These are phyloP conservation scores for Dactylella cylindrospora DNA, from an alignment of 2,329 filamentous ascomycete species.

Conservation along the genomic window DNA sequence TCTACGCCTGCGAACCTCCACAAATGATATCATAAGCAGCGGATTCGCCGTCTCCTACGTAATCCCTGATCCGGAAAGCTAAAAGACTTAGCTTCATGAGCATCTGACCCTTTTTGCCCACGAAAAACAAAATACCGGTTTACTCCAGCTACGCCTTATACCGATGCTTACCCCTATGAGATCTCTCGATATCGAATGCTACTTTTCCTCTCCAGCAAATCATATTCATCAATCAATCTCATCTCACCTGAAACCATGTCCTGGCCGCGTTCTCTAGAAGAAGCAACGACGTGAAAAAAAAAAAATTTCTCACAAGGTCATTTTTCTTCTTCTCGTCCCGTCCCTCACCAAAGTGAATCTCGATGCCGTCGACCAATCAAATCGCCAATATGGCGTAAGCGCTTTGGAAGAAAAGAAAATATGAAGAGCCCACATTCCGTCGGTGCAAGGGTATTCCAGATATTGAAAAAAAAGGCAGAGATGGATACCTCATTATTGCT, in stretches of 20 bases:
- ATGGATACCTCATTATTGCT: background rate
- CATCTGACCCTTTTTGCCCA: too few species aligned
- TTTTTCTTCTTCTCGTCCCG: conserved; percentile 26
- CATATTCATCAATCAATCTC: conserved; percentile 30
- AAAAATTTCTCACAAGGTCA: conserved; percentile 23
- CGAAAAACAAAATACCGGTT: background rate
- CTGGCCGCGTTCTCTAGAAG: conserved; percentile 3
- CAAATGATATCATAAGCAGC: conserved; percentile 21
- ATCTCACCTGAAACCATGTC: conserved; percentile 20
- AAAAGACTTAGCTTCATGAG: conserved; percentile 15
- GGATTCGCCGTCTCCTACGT: conserved; percentile 26
- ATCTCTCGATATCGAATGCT: conserved; percentile 16
- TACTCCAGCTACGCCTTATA: background rate
- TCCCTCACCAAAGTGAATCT: conserved; percentile 29
- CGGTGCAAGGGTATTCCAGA: conserved; percentile 34
- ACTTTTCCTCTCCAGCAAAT: conserved; percentile 30
- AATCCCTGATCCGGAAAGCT: too few species aligned
- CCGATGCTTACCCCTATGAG: conserved; percentile 1
- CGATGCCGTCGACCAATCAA: conserved; percentile 38
- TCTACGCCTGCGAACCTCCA: conserved; percentile 4
- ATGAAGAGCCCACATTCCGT: conserved; percentile 44
- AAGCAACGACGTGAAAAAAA: conserved; percentile 29
- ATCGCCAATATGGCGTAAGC: conserved; percentile 44
- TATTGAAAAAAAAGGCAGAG: conserved; percentile 6
- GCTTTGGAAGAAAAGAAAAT: conserved; percentile 31